Percentiles rank a stretch among this genome's conserved stretches.
Evolutionary conservation across 2,329 filamentous ascomycete species (phyloP).

Genomic region (Colletotrichum salicis): DNA sequence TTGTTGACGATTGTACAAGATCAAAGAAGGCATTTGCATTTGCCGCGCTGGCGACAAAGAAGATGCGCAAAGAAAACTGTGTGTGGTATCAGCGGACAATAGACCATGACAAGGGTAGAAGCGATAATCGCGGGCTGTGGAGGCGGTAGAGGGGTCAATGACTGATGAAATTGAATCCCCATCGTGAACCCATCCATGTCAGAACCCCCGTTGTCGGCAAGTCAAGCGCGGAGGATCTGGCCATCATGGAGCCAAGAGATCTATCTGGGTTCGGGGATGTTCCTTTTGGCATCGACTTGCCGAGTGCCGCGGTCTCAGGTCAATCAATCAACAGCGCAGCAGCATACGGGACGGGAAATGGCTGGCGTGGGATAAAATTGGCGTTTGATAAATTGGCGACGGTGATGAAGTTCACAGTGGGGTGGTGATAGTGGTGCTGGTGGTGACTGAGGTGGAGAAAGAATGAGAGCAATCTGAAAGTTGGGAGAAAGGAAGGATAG

Average conservation of each 20-base stretch:
- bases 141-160: background rate
- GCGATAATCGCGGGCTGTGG: background rate
- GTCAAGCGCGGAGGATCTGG: background rate
- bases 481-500: background rate
- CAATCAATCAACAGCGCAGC: background rate
- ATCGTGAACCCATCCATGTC: background rate
- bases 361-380: background rate
- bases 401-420: no score
- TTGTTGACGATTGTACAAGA: background rate
- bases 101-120: background rate
- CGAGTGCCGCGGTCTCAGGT: background rate
- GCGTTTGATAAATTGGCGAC: background rate
- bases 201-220: constrained; percentile 1
- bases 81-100: background rate
- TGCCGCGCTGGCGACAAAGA: background rate
- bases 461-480: background rate
- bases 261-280: background rate
- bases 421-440: background rate
- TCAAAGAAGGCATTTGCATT: background rate
- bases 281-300: background rate
- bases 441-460: background rate
- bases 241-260: background rate
- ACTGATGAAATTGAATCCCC: background rate
- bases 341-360: background rate
- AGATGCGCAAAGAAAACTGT: background rate